phyloP scores from a whole-genome alignment of 768 basidiomycete species.

The Panus rudis region DNA sequence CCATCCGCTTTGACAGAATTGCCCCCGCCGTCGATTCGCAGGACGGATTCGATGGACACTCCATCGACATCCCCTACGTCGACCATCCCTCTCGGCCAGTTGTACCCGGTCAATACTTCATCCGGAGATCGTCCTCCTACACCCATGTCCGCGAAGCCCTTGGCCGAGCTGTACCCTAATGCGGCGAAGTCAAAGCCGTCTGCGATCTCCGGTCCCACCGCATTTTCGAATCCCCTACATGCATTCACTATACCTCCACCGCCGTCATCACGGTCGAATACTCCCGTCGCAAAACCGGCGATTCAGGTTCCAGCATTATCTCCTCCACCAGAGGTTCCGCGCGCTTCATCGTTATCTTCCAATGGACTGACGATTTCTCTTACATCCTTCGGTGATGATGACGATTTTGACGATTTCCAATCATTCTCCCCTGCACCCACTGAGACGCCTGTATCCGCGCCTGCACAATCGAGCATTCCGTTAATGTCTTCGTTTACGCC shows the following conservation, averaged over 20 bases:
- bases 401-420: conserved; percentile 23
- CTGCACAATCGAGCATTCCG: not conserved
- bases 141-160: conserved; percentile 11
- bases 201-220: not conserved
- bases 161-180: conserved; percentile 15
- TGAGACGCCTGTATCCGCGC: not conserved
- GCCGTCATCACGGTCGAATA: not conserved
- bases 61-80: conserved; percentile 7
- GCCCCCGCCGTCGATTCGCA: not conserved
- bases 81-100: conserved; percentile 8
- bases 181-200: not conserved
- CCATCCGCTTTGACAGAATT: no score
- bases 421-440: conserved; percentile 9
- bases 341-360: conserved; percentile 3
- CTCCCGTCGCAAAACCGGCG: conserved; percentile 6
- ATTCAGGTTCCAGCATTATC: conserved; percentile 1
- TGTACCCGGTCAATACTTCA: conserved; percentile 7
- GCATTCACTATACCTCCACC: conserved; percentile 5
- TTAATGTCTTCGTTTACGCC: not conserved
- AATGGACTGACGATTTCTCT: no score
- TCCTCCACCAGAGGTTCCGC: conserved; percentile 1
- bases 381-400: conserved; percentile 12
- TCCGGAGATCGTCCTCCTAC: conserved; percentile 9
- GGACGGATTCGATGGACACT: no score
- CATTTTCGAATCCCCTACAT: not conserved